These are phyloP conservation scores for Leptographium lundbergii DNA, from an alignment of 2,329 filamentous ascomycete species.

Conservation along the genomic window DNA sequence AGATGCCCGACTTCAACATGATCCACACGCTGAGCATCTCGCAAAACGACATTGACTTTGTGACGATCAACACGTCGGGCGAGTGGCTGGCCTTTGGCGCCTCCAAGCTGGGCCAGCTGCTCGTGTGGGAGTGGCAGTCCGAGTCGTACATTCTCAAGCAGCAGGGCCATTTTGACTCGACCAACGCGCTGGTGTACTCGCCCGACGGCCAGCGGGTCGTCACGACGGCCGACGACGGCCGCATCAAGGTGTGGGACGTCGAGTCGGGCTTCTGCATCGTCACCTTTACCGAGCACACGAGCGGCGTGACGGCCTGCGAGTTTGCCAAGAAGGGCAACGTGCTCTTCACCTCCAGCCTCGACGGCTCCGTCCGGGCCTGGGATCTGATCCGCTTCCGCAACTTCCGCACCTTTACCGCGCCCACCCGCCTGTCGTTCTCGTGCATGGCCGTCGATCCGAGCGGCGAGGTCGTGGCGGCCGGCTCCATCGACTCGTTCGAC, in stretches of 20 bases:
- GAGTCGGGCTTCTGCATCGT: conserved; percentile 96
- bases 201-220: conserved; percentile 88
- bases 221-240: conserved; percentile 90
- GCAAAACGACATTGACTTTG: conserved; percentile 89
- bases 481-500: conserved; percentile 90
- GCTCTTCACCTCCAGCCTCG: conserved; percentile 85
- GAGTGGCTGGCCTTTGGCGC: conserved; percentile 98
- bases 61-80: conserved; percentile 85
- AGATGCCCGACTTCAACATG: conserved; percentile 89
- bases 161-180: conserved; percentile 90
- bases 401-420: conserved; percentile 93
- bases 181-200: conserved; percentile 87
- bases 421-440: conserved; percentile 81
- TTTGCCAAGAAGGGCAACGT: conserved; percentile 94
- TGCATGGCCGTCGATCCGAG: conserved; percentile 94
- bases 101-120: conserved; percentile 84
- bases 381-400: conserved; percentile 93
- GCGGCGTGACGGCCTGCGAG: conserved; percentile 85
- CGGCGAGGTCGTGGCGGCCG: conserved; percentile 90
- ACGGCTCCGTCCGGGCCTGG: conserved; percentile 91
- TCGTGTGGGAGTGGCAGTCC: conserved; percentile 99
- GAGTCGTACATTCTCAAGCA: conserved; percentile 98
- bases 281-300: conserved; percentile 94
- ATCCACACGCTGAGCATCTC: conserved; percentile 92
- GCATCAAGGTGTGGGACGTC: conserved; percentile 97